Evolutionary conservation across 1,284 basidiomycete species (phyloP), one percentile per base, ranked within the genome.

Genomic region (Fistulinella cinereoalba): DNA sequence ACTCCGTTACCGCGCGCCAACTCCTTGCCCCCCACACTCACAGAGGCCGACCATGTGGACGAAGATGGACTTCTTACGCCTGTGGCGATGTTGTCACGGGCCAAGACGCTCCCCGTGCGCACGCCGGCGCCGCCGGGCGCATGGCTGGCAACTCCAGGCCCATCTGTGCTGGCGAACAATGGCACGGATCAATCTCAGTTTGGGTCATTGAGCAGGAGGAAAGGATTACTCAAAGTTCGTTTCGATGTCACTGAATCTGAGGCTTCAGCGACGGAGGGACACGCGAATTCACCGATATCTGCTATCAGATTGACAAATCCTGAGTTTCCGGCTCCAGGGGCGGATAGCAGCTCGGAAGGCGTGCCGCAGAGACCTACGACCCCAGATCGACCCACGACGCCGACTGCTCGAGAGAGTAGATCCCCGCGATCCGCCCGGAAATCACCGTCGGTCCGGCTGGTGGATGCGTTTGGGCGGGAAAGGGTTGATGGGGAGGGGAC

Each of bases 41-140:
- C 49, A 15, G 61, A 64, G 28, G 34, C 46, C 12, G 40, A 62
- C 23, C 23, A 37, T 31, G 48, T 55, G 9, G 45, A 50, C 27
- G 62, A 66, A 16, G 66, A 58, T 47, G 68, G 64, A 18, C 62
- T 73, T 37, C 61, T 69, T 5, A 76, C 77, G 5, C 76, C 77
- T 6, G 61, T 67, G 23, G 57, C 70, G 28, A 72, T 76, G 16
- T 56, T 77, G 33, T 72, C 74, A 15, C 71, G 71, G 50, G 69
- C 69, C 23, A 67, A 61, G 10, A 64, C 75, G 10, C 62, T 77
- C 9, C 71, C 76, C 21, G 49, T 68, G 25, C 77, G 76, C 47
- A 88, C 84, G 1, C 86, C 86, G 33, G 80, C 76, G 5, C 78
- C 76, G 7, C 85, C 86, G n/a, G 86, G 86, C 21, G 83, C 74